phyloP scores from a whole-genome alignment of 768 basidiomycete species.

The Boletus rubroflammeus region DNA sequence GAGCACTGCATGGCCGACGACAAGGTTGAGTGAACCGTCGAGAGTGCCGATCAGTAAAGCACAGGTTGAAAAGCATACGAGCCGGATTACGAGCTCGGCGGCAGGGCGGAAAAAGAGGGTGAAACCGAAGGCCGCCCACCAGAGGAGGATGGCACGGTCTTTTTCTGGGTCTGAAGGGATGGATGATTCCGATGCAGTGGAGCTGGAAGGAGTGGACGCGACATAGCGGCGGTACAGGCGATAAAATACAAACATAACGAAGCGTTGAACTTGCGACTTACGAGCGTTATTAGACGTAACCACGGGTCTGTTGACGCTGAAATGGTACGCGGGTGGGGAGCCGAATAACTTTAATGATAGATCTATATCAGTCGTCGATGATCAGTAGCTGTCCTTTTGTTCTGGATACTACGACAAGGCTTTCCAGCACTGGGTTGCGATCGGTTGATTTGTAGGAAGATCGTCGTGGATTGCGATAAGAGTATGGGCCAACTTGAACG shows the following conservation, averaged over 20 bases:
- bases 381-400: background rate
- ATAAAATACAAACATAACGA: constrained; percentile 12
- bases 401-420: background rate
- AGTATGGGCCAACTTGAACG: background rate
- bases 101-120: constrained; percentile 10
- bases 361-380: background rate
- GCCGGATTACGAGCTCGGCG: constrained; percentile 6
- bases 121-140: constrained; percentile 10
- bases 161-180: constrained; percentile 1
- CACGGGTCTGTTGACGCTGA: background rate
- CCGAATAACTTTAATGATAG: background rate
- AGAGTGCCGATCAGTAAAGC: constrained; percentile 2
- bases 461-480: background rate
- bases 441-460: background rate
- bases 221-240: constrained; percentile 7
- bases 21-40: constrained; percentile 7
- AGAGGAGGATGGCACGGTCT: constrained; percentile 6
- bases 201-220: background rate
- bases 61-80: constrained; percentile 3
- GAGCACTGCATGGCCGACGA: constrained; percentile 15
- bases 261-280: background rate
- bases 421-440: background rate
- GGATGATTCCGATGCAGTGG: background rate
- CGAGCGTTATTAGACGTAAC: background rate
- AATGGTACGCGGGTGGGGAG: background rate